Evolutionary conservation across 164 flowering plant species (phyloP).

Genomic region (Brasenia schreberi): DNA sequence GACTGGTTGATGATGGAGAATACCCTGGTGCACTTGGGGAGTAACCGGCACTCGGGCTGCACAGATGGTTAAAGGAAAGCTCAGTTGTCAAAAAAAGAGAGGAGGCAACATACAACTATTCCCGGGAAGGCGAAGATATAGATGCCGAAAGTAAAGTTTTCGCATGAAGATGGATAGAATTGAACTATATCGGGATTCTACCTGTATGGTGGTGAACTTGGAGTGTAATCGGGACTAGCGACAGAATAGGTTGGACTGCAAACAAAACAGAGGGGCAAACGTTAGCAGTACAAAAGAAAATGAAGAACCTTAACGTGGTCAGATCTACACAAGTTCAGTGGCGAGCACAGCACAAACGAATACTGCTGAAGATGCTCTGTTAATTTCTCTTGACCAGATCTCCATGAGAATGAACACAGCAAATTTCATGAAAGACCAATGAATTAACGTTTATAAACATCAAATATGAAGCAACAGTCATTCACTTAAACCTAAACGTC

Average conservation of each 20-base stretch:
- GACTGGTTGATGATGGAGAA: slow-evolving; percentile 90
- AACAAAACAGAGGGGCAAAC: not conserved
- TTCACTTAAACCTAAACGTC: no score
- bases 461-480: no score
- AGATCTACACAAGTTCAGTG: not conserved
- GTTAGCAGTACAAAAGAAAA: not conserved
- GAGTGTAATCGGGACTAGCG: slow-evolving; percentile 70
- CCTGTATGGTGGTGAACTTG: slow-evolving; percentile 94
- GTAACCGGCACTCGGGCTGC: slow-evolving; percentile 92
- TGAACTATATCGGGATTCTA: slow-evolving; percentile 1
- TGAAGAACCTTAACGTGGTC: no score
- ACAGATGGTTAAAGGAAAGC: not conserved
- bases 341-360: not conserved
- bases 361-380: not conserved
- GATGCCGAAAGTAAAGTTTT: not conserved
- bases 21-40: slow-evolving; percentile 97
- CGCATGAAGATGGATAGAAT: not conserved
- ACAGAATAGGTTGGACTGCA: slow-evolving; percentile 76
- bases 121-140: not conserved
- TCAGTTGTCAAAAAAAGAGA: not conserved
- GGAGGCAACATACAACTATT: not conserved
- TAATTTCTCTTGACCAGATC: no score
- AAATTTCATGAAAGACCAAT: no score
- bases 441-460: no score
- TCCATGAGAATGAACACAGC: no score